Evolutionary conservation across 768 basidiomycete species (phyloP).

Genomic region (Macrolepiota albuminosa): DNA sequence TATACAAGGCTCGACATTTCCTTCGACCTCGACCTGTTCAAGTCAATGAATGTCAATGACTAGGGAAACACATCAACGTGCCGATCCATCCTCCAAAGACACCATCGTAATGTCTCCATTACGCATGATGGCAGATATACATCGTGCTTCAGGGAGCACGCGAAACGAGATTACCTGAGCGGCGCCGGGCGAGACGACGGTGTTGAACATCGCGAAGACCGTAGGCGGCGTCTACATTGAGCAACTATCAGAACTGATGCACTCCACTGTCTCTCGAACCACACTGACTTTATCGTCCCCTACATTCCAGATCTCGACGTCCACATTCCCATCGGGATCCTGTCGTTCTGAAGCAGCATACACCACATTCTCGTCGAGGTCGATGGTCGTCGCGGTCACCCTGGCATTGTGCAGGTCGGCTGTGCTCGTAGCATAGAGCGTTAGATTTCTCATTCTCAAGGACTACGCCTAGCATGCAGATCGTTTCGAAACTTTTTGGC

Average conservation of each 20-base stretch:
- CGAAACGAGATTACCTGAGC: conserved; percentile 59
- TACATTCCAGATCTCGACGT: conserved; percentile 55
- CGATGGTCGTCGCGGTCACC: conserved; percentile 47
- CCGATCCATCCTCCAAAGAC: conserved; percentile 43
- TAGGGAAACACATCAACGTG: conserved; percentile 25
- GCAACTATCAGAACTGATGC: conserved; percentile 6
- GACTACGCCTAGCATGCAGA: background rate
- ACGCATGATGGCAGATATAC: conserved; percentile 61
- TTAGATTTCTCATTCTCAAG: conserved; percentile 52
- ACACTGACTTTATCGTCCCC: conserved; percentile 16
- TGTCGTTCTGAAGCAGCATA: conserved; percentile 54
- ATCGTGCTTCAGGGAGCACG: conserved; percentile 67
- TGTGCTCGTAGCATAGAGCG: conserved; percentile 30
- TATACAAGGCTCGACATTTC: conserved; percentile 83
- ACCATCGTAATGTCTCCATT: conserved; percentile 82
- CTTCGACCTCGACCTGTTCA: conserved; percentile 71
- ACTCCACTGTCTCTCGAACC: background rate
- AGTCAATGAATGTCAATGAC: conserved; percentile 1
- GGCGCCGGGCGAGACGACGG: conserved; percentile 21
- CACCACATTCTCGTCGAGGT: conserved; percentile 58
- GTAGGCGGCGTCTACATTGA: conserved; percentile 14
- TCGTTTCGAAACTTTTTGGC: conserved; percentile 14
- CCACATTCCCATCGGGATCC: conserved; percentile 43
- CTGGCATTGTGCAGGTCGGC: conserved; percentile 25
- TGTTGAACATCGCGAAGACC: conserved; percentile 33